Evolutionary conservation across 805 yeast species (phyloP).

Genomic region (Saccharomyces eubayanus): DNA sequence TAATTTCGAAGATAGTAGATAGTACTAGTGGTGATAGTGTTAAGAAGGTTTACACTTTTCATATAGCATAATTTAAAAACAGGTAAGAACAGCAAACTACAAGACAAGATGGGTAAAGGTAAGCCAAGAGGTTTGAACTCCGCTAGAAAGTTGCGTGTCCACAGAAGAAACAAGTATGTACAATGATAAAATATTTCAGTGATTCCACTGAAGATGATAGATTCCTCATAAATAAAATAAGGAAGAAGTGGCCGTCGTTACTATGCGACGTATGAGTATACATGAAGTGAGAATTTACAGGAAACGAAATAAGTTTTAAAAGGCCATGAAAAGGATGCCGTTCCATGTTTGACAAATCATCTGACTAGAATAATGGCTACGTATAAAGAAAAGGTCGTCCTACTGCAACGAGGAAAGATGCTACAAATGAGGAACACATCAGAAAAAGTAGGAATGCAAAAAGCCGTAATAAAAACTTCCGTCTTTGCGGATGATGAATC

Average conservation of each 20-base stretch:
- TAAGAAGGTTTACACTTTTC: not conserved
- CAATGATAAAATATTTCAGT: not conserved
- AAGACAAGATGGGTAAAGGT: conserved; percentile 83
- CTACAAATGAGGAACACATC: not conserved
- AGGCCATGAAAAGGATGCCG: not conserved
- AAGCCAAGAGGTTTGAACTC: conserved; percentile 99
- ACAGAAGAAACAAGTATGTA: conserved; percentile 87
- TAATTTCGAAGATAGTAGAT: not conserved
- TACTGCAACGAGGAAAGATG: not conserved
- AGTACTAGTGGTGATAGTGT: not conserved
- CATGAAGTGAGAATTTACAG: not conserved
- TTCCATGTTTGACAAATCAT: not conserved
- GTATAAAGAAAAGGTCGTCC: not conserved
- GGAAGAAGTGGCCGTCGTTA: not conserved
- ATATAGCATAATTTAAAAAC: not conserved
- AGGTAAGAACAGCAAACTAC: not conserved
- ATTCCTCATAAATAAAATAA: not conserved
- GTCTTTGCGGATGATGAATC: not conserved
- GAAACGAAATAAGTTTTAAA: not conserved
- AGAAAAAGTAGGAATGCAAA: not conserved
- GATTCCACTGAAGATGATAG: not conserved
- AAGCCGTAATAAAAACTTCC: not conserved
- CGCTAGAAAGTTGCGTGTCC: conserved; percentile 98
- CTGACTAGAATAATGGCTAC: too few species aligned
- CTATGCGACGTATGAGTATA: not conserved